Evolutionary conservation across 345 rosid genomes (phyloP).

Genomic region (Gossypium anomalum): DNA sequence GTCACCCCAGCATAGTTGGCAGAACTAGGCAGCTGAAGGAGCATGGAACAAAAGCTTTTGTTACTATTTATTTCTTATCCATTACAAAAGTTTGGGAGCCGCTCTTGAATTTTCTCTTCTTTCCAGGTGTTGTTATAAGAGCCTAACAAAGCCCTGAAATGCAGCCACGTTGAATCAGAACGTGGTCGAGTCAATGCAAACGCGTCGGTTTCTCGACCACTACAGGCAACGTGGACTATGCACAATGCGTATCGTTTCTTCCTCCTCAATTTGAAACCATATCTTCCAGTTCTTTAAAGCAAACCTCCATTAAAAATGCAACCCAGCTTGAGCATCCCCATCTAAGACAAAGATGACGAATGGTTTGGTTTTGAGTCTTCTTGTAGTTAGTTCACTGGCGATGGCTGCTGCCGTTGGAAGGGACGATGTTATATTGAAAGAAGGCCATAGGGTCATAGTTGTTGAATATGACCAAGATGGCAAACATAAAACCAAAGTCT

Average conservation of each 20-base stretch:
- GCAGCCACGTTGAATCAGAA: background rate
- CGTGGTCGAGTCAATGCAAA: background rate
- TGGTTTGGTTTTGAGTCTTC: constrained; percentile 36
- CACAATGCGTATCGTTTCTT: background rate
- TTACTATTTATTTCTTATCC: no score
- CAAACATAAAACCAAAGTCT: constrained; percentile 56
- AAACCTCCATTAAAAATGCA: background rate
- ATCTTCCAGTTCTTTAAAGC: background rate
- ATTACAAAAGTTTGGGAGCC: background rate
- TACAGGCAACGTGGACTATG: background rate
- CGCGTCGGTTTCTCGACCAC: background rate
- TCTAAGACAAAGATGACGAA: constrained; percentile 40
- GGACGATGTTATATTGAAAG: constrained; percentile 52
- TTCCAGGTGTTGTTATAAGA: background rate
- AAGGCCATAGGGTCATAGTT: constrained; percentile 58
- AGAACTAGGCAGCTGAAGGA: background rate
- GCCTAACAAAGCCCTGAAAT: background rate
- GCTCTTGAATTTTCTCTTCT: background rate
- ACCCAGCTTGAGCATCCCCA: no score
- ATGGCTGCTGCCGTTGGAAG: constrained; percentile 45
- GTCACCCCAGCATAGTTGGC: no score
- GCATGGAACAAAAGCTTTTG: background rate
- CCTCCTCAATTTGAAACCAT: background rate
- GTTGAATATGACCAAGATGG: constrained; percentile 65
- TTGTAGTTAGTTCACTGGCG: constrained; percentile 45